These are phyloP conservation scores for Globisporangium megalacanthum DNA, from an alignment of 352 stramenopile genomes.

Conservation along the genomic window DNA sequence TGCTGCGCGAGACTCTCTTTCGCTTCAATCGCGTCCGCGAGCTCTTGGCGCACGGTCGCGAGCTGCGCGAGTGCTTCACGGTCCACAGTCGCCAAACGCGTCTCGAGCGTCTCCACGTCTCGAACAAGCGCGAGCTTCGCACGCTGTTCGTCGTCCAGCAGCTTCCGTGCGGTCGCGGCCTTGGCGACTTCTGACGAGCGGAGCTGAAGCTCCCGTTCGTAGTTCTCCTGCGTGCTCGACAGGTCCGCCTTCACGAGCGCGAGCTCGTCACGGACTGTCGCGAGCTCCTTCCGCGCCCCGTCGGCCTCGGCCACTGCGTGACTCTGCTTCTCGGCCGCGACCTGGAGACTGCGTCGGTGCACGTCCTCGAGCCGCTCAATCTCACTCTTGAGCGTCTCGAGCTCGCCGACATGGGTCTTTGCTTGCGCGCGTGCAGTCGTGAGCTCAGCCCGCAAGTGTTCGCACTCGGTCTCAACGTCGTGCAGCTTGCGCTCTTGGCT, in stretches of 20 bases:
- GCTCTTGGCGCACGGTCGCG: slow-evolving; percentile 37
- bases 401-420: slow-evolving; percentile 53
- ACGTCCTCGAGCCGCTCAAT: slow-evolving; percentile 40
- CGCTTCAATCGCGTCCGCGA: slow-evolving; percentile 41
- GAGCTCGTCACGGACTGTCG: slow-evolving; percentile 41
- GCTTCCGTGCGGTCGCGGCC: slow-evolving; percentile 38
- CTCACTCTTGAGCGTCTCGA: slow-evolving; percentile 57
- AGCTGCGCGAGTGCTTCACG: slow-evolving; percentile 29
- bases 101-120: slow-evolving; percentile 35
- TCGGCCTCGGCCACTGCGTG: slow-evolving; percentile 41
- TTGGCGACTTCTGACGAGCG: slow-evolving; percentile 63
- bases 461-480: slow-evolving; percentile 32
- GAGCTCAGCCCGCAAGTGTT: slow-evolving; percentile 36
- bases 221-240: slow-evolving; percentile 58
- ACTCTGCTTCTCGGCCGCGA: slow-evolving; percentile 44
- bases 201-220: slow-evolving; percentile 80
- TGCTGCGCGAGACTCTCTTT: slow-evolving; percentile 53
- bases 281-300: slow-evolving; percentile 36
- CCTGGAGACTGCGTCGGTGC: slow-evolving; percentile 30
- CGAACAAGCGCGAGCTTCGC: slow-evolving; percentile 28
- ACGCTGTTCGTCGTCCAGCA: slow-evolving; percentile 46
- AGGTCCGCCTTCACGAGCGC: slow-evolving; percentile 37
- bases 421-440: slow-evolving; percentile 38
- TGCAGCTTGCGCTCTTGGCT: slow-evolving; percentile 44
- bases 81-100: slow-evolving; percentile 29